Conservation (phyloP, 1,139 yeast species). For the Debaryomyces fabryi region DNA sequence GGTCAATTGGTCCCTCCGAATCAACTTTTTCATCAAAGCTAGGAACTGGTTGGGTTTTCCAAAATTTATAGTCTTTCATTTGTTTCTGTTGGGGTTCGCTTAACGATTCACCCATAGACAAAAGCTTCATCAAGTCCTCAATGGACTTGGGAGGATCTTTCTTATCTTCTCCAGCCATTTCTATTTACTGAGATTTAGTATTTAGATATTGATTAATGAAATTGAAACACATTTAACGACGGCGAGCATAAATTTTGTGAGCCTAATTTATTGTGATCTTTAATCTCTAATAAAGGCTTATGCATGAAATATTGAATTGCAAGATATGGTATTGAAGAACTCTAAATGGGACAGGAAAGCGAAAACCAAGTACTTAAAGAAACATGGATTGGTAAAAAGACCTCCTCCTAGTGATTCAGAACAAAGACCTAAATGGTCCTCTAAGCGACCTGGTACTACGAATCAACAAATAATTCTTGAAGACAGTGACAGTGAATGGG, state of each 20-base stretch:
- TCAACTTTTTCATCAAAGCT: constrained; percentile 66
- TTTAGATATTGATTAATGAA: neutral
- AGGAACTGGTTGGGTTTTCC: constrained; percentile 98
- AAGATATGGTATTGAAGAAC: constrained; percentile 44
- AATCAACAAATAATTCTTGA: constrained; percentile 21
- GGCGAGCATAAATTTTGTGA: constrained; percentile 1
- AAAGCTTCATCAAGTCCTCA: constrained; percentile 52
- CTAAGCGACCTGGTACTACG: constrained; percentile 25
- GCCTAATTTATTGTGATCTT: neutral
- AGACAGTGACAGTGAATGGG: constrained; percentile 47
- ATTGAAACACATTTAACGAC: neutral
- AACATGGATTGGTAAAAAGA: constrained; percentile 38
- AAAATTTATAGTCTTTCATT: constrained; percentile 91
- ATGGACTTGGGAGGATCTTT: constrained; percentile 35
- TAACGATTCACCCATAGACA: constrained; percentile 57
- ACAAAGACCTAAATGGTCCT: constrained; percentile 41
- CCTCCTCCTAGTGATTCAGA: constrained; percentile 13
- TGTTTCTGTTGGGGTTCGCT: constrained; percentile 58
- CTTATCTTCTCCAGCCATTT: constrained; percentile 13
- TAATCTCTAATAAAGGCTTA: neutral
- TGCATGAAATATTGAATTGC: neutral
- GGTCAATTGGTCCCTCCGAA: constrained; percentile 84
- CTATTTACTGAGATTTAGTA: neutral
- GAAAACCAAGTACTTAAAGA: constrained; percentile 40
- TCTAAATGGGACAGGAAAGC: constrained; percentile 52